These are phyloP conservation scores for Cordia subcordata DNA, from an alignment of 257 asterid genomes.

Conservation along the genomic window DNA sequence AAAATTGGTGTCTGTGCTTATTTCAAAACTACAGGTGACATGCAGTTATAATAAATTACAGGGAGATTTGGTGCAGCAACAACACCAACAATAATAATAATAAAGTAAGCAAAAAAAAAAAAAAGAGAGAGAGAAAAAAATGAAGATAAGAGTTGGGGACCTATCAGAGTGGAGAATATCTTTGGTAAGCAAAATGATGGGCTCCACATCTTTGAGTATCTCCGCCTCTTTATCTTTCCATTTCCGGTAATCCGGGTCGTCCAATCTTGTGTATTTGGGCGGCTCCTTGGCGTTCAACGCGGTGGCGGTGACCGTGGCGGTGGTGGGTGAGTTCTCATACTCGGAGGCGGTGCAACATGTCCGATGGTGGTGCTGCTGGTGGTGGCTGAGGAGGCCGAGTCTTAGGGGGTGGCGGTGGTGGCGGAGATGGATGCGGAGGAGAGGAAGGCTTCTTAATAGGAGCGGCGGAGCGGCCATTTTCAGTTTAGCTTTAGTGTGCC, in stretches of 20 bases:
- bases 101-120: not conserved
- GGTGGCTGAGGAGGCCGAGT: conserved; percentile 16
- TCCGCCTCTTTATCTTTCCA: conserved; percentile 68
- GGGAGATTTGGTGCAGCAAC: no score
- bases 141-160: conserved; percentile 19
- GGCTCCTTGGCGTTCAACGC: conserved; percentile 25
- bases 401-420: conserved; percentile 28
- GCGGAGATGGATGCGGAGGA: conserved; percentile 48
- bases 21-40: no score
- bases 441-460: conserved; percentile 41
- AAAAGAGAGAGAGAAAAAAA: not conserved
- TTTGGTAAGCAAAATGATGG: conserved; percentile 50
- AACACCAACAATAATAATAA: no score
- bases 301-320: conserved; percentile 9
- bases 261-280: conserved; percentile 27
- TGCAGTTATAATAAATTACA: no score
- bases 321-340: conserved; percentile 17
- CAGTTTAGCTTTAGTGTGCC: not conserved
- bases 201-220: conserved; percentile 63
- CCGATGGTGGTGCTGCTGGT: conserved; percentile 28
- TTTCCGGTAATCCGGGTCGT: conserved; percentile 51
- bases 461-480: conserved; percentile 56
- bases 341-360: conserved; percentile 36
- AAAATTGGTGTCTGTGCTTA: no score
- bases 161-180: conserved; percentile 75